These are phyloP conservation scores for Euphorbia pulcherrima DNA, from an alignment of 345 rosid genomes.

Conservation along the genomic window DNA sequence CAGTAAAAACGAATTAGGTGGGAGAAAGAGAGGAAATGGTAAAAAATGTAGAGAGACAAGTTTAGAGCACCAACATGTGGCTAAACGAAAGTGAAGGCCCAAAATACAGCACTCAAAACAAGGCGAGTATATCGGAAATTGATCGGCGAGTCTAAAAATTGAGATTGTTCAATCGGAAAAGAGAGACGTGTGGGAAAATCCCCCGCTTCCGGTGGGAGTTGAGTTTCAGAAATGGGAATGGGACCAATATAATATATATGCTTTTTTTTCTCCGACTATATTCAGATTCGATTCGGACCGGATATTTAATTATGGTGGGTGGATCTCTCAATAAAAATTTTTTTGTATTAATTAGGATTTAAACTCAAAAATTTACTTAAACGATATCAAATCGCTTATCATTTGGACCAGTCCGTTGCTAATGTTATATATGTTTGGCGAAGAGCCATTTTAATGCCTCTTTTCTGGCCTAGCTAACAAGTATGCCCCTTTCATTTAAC, in stretches of 20 bases:
- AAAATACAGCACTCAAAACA: background rate
- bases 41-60: background rate
- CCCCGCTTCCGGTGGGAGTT: background rate
- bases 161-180: background rate
- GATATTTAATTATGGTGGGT: too few relatives aligned
- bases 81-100: conserved; percentile 8
- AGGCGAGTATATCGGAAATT: conserved; percentile 4
- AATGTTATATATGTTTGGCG: too few relatives aligned
- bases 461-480: too few relatives aligned
- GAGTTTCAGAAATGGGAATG: background rate
- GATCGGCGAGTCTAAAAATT: conserved; percentile 1
- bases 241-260: conserved; percentile 3
- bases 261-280: too few relatives aligned
- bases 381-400: too few relatives aligned
- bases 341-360: too few relatives aligned
- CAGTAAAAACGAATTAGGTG: background rate
- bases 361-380: too few relatives aligned
- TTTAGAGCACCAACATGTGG: conserved; percentile 16
- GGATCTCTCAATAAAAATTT: too few relatives aligned
- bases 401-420: too few relatives aligned
- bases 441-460: too few relatives aligned
- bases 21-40: background rate
- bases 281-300: too few relatives aligned
- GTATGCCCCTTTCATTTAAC: too few relatives aligned
- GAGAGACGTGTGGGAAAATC: conserved; percentile 4